These are phyloP conservation scores for Wickerhamiella allomyrinae DNA, from an alignment of 805 yeast genomes.

Conservation along the genomic window DNA sequence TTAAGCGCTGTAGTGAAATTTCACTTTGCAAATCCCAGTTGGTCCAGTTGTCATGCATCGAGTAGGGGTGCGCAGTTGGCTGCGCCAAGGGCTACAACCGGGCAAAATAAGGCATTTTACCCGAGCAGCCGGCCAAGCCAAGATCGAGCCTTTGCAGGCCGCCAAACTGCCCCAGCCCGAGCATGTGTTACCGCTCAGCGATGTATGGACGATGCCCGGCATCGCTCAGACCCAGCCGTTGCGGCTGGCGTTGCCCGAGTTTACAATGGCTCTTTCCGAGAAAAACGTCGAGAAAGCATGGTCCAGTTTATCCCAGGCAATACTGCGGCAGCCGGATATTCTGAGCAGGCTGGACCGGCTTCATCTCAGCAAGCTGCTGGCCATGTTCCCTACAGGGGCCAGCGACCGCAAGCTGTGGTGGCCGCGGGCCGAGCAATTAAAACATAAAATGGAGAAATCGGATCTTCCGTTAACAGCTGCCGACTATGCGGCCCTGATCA, in stretches of 20 bases:
- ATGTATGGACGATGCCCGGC: conserved; percentile 1
- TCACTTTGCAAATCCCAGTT: not conserved
- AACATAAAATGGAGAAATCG: conserved; percentile 10
- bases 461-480: conserved; percentile 11
- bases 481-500: conserved; percentile 19
- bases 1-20: not conserved
- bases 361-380: conserved; percentile 2
- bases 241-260: not conserved
- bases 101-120: too few relatives aligned
- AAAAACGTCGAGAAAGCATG: conserved; percentile 6
- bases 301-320: not conserved
- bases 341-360: not conserved
- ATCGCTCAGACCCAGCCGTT: not conserved
- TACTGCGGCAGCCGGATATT: not conserved
- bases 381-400: conserved; percentile 13
- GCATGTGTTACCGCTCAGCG: conserved; percentile 2
- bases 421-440: conserved; percentile 16
- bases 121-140: too few relatives aligned
- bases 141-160: too few relatives aligned
- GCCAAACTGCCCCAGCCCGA: not conserved
- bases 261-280: conserved; percentile 6
- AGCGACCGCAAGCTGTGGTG: conserved; percentile 11
- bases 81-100: too few relatives aligned
- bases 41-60: too few relatives aligned
- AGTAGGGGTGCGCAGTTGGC: too few relatives aligned